Evolutionary conservation across 1,284 basidiomycete species (phyloP), one percentile per base, ranked within the genome.

Genomic region (Fomitopsis betulina): DNA sequence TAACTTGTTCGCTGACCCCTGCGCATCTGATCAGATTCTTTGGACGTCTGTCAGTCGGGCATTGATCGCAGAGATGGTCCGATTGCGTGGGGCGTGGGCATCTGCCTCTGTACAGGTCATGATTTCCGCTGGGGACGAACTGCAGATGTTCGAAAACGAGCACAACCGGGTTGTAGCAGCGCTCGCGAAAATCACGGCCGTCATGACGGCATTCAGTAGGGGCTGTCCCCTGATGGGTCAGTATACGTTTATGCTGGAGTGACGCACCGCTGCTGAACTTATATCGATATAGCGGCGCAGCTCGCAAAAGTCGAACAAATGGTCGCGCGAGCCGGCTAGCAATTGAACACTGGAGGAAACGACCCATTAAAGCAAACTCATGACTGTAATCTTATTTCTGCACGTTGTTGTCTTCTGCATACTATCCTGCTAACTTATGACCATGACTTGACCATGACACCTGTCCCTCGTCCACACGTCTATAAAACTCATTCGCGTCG

Each of bases 31-130:
- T 12, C n/a, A 70, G 69, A 67, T 70, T 27, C 53, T 70, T 10
- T 67, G 68, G 62, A 66, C 66, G 17, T 59, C 63, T 2, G 63
- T 67, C 21, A 60, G 66, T 51, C 66, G 67, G 57, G 64, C 65
- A 8, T 57, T 68, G 53, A 61, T 69, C 43, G 63, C 63, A 57
- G 65, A 70, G 65, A 63, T 60, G 21, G 33, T 59, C 38, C 60
- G 64, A 21, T 32, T 58, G 42, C 55, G 55, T 54, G n/a, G 53
- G 23, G 12, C 49, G 1, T 60, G 56, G 58, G 50, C 54, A 37
- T 54, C 57, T n/a, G 57, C 57, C 55, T 62, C 58, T 60, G 53
- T 30, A 12, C n/a, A 56, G 33, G 37, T 56, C 8, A 51, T 23
- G 19, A 27, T n/a, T 37, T 50, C 52, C 40, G 54, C 59, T 8